These are phyloP conservation scores for Fusarium subglutinans DNA, from an alignment of 2,329 filamentous ascomycete species.

Conservation along the genomic window DNA sequence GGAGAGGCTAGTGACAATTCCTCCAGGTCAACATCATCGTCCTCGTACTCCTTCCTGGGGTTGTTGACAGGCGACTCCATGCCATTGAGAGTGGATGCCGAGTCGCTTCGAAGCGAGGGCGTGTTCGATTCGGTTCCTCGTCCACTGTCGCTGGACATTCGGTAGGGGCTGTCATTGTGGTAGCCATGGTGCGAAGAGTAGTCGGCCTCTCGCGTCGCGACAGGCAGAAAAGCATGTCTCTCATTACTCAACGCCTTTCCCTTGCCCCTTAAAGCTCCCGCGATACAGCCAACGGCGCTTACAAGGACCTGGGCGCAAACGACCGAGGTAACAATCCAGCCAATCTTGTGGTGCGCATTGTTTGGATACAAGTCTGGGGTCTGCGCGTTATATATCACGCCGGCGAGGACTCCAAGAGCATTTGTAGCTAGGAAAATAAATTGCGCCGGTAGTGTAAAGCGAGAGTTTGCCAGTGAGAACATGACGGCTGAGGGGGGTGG, in stretches of 20 bases:
- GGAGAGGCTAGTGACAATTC: constrained; percentile 38
- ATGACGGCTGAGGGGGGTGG: constrained; percentile 72
- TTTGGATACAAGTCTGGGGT: constrained; percentile 88
- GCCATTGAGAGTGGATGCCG: constrained; percentile 64
- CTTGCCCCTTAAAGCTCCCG: constrained; percentile 37
- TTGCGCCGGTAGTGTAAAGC: constrained; percentile 75
- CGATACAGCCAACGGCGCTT: constrained; percentile 70
- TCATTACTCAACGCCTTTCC: background rate
- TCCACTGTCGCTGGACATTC: constrained; percentile 76
- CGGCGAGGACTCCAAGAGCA: constrained; percentile 70
- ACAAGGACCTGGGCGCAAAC: constrained; percentile 75
- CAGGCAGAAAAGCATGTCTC: constrained; percentile 66
- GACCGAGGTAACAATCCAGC: constrained; percentile 83
- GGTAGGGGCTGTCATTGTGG: constrained; percentile 58
- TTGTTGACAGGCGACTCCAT: constrained; percentile 53
- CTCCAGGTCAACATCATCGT: constrained; percentile 56
- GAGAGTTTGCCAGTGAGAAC: constrained; percentile 83
- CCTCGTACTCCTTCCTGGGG: constrained; percentile 59
- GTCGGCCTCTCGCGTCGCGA: constrained; percentile 56
- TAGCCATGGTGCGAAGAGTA: constrained; percentile 53
- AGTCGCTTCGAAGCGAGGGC: constrained; percentile 72
- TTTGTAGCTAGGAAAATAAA: constrained; percentile 73
- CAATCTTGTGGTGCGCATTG: constrained; percentile 88
- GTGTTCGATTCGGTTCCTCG: constrained; percentile 78
- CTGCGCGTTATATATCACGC: constrained; percentile 77